A percentile compares a stretch with the other conserved stretches of the same genome.
Conservation (phyloP, 1,139 yeast species). For the Meyerozyma guilliermondii region DNA sequence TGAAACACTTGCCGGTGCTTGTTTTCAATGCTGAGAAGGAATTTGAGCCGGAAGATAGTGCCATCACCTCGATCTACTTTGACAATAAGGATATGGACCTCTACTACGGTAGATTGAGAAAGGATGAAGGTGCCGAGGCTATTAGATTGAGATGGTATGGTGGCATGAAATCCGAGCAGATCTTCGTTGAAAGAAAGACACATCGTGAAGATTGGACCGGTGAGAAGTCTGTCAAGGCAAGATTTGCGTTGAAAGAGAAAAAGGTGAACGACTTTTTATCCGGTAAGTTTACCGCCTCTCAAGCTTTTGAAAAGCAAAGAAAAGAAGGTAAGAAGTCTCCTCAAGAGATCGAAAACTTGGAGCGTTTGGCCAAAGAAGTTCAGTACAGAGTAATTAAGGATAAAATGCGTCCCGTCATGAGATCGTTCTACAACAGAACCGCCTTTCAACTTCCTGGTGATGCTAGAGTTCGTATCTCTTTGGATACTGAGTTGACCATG, state of each 20-base stretch:
- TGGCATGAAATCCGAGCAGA: conserved; percentile 89
- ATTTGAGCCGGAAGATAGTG: conserved; percentile 89
- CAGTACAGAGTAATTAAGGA: conserved; percentile 84
- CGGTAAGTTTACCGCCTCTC: conserved; percentile 82
- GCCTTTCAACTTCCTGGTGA: conserved; percentile 99
- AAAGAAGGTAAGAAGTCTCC: conserved; percentile 85
- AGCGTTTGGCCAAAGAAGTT: conserved; percentile 85
- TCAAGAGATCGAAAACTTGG: conserved; percentile 87
- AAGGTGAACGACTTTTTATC: conserved; percentile 76
- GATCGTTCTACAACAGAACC: conserved; percentile 95
- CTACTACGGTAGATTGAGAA: conserved; percentile 89
- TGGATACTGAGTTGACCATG: conserved; percentile 93
- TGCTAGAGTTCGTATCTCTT: conserved; percentile 95
- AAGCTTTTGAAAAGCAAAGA: conserved; percentile 87
- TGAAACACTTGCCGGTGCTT: conserved; percentile 92
- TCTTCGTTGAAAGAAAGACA: conserved; percentile 94
- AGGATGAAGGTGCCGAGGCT: conserved; percentile 99
- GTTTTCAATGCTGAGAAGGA: conserved; percentile 96
- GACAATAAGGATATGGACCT: conserved; percentile 86
- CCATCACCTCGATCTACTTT: conserved; percentile 92
- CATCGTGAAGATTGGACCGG: conserved; percentile 99
- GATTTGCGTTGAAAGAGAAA: conserved; percentile 88
- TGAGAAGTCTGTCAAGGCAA: conserved; percentile 94
- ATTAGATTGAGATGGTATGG: conserved; percentile 98
- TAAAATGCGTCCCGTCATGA: conserved; percentile 85